Base-by-base conservation (phyloP, 257 asterid species). In the Solanum dulcamara region DNA sequence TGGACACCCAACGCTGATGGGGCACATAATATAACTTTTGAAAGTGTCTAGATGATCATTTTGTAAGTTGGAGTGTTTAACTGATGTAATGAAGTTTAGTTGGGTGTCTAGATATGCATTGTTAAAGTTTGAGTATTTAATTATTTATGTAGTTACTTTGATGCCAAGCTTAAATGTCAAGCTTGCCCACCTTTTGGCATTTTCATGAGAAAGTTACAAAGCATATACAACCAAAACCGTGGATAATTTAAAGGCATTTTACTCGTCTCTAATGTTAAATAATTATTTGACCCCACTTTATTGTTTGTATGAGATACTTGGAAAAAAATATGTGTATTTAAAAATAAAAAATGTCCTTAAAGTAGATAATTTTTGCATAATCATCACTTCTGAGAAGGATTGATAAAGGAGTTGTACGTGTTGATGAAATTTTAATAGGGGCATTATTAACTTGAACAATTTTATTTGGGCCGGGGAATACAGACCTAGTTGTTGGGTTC, bases 151-250 rank as follows among this genome's bases (percentile, higher is more conserved):
- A 51, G 24, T 24, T 6, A 44, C 26, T 88, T 68, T 62, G 87
- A 89, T 89, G 86, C 92, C 90, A 88, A 84, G 70, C 92, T 89
- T 89, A 59, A 72, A 83, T 68, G 42, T 30, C 88, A 89, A 89
- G 90, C 90, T 86, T 55, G 71, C 12, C 71, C 10, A 62, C 71
- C 22, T 62, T 62, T 62, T 62, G 37, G 37, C 12, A 60, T 60
- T 60, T 53, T 60, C 35, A 60, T 11, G 18, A 60, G 17, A 24
- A 22, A 55, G 30, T 57, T 57, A 57, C 28, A 20, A 55, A 55
- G 13, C 62, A 55, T 20, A 55, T 20, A 55, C 28, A 7, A 55
- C 26, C 26, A 55, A n/a, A 50, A 66, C 40, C 40, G 18, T 30
- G 40, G 6, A 66, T 28, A 66, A 66, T 66, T 30, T 28, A 66